Evolutionary conservation across 2,329 filamentous ascomycete genomes (phyloP), one percentile per base, ranked within the genome.

Genomic region (Tolypocladium tropicale): DNA sequence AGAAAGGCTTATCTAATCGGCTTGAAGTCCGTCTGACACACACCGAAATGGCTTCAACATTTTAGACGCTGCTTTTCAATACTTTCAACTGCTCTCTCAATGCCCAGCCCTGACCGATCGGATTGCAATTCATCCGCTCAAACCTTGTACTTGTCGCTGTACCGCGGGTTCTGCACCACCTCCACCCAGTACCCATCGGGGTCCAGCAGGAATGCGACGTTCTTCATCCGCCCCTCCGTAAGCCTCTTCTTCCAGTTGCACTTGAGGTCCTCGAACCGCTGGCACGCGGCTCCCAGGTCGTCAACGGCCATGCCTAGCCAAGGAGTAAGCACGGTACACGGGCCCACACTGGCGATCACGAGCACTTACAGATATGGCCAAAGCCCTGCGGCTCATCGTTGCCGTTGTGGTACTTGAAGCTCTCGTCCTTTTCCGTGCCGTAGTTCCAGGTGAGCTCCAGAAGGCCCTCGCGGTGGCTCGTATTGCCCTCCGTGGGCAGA

Each of bases 231-330:
- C 2, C 93, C 93, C 60, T 97, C 93, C 2, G 90, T 95, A 59
- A 97, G 79, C 61, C 89, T 81, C 84, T 97, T 97, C 84, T 96
- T 96, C 90, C 91, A 99, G 72, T 81, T 85, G 55, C 93, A 88
- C 6, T 86, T 82, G 67, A 89, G 76, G 55, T 84, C 82, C 69
- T 97, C 94, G 63, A 97, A 92, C 16, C 92, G 83, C 67, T 85
- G 75, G 73, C 93, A 96, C 11, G 94, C 92, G 9, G 88, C 87
- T 54, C 94, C 85, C n/a, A 97, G 68, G 68, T 95, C 84, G 67
- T 97, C 93, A 14, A 96, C 92, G 1, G 86, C 80, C 54, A 97
- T 76, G 67, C 84, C 85, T 88, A 11, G 7, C 25, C 25, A n/a
- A 53, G n/a, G 23, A 36, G 28, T 25, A 9, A 25, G 54, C 46